Evolutionary conservation across 225 moss, liverwort and hornwort genomes (phyloP).

Genomic region (Rhytidiadelphus loreus): DNA sequence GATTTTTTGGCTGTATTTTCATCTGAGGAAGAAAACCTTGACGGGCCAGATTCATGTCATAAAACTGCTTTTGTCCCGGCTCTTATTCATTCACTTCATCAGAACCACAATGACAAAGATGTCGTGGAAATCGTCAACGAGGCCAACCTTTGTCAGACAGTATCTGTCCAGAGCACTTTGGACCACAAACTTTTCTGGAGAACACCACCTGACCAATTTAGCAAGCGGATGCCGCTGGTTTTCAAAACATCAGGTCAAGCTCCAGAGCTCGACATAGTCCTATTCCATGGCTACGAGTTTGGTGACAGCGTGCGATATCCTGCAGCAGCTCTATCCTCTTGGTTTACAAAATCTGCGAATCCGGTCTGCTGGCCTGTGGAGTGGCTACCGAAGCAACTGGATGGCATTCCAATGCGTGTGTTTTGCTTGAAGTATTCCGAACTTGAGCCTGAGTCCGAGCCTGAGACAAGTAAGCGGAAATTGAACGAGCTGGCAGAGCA

Average conservation of each 20-base stretch:
- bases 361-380: slow-evolving; percentile 22
- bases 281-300: slow-evolving; percentile 40
- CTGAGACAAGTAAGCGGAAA: neutral
- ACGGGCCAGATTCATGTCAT: neutral
- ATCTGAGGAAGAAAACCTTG: neutral
- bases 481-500: slow-evolving; percentile 22
- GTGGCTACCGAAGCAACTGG: slow-evolving; percentile 9
- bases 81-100: neutral
- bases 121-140: neutral
- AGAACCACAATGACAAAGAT: neutral
- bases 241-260: neutral
- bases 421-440: slow-evolving; percentile 13
- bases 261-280: slow-evolving; percentile 18
- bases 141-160: neutral
- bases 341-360: slow-evolving; percentile 8
- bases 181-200: neutral
- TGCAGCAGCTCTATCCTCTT: slow-evolving; percentile 14
- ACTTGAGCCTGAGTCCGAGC: neutral
- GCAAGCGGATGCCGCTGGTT: slow-evolving; percentile 13
- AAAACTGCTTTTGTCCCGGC: neutral
- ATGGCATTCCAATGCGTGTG: slow-evolving; percentile 19
- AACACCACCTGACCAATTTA: neutral
- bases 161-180: neutral
- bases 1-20: slow-evolving; percentile 5
- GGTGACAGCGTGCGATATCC: neutral